These are phyloP conservation scores for Aspergillus fumigatiaffinis DNA, from an alignment of 2,329 filamentous ascomycete species.

Conservation along the genomic window DNA sequence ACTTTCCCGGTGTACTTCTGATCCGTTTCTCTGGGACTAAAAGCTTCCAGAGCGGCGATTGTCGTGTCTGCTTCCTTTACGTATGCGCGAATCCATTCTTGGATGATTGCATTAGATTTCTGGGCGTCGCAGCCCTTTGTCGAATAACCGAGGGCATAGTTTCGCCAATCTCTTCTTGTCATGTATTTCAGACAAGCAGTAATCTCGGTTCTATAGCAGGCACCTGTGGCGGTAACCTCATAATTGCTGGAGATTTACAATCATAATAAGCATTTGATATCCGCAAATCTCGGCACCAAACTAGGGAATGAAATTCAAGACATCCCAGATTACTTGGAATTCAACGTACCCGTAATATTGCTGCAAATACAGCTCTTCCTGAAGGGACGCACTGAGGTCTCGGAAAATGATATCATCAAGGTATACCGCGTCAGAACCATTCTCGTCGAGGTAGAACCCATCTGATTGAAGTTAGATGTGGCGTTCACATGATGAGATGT, in stretches of 20 bases:
- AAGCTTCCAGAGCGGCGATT: slow-evolving; percentile 19
- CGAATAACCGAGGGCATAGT: slow-evolving; percentile 37
- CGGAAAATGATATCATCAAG: slow-evolving; percentile 41
- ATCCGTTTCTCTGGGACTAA: slow-evolving; percentile 4
- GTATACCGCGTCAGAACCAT: slow-evolving; percentile 38
- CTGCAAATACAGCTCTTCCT: slow-evolving; percentile 32
- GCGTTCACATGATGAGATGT: neutral
- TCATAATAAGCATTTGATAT: neutral
- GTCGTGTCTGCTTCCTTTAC: slow-evolving; percentile 29
- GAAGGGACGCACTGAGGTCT: slow-evolving; percentile 25
- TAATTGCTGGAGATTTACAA: slow-evolving; percentile 34
- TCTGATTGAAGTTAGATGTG: slow-evolving; percentile 25
- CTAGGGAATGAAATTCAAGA: neutral
- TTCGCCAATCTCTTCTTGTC: slow-evolving; percentile 35
- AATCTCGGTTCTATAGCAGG: slow-evolving; percentile 43
- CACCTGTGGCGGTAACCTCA: slow-evolving; percentile 33
- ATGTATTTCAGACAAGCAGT: slow-evolving; percentile 40
- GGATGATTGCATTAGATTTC: slow-evolving; percentile 31
- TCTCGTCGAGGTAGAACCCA: slow-evolving; percentile 40
- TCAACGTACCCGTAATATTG: slow-evolving; percentile 38
- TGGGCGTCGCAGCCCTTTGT: slow-evolving; percentile 25
- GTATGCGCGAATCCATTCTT: slow-evolving; percentile 35
- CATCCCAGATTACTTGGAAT: neutral
- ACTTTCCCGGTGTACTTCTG: slow-evolving; percentile 18
- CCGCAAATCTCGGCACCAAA: neutral